Evolutionary conservation across 805 yeast species (phyloP).

Genomic region (Candida namnaoensis): DNA sequence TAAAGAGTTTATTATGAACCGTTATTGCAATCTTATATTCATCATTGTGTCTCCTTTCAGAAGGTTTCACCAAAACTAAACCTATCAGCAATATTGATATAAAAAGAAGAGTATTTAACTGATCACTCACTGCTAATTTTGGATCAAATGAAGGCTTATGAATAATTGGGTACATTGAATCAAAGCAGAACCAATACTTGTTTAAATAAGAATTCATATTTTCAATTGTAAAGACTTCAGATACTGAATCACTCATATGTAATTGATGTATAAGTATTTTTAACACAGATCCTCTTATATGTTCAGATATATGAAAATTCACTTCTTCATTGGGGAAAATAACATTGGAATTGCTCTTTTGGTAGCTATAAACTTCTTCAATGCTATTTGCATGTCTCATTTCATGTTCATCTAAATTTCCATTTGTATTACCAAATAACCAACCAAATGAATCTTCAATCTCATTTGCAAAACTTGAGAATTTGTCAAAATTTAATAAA

Average conservation of each 20-base stretch:
- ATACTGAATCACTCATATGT: background rate
- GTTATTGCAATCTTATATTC: conserved; percentile 7
- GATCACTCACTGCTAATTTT: background rate
- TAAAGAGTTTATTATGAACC: conserved; percentile 14
- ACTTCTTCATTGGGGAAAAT: conserved; percentile 1
- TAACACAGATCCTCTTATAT: background rate
- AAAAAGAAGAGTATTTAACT: conserved; percentile 6
- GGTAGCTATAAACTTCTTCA: background rate
- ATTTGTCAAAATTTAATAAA: conserved; percentile 3
- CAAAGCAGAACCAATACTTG: conserved; percentile 27
- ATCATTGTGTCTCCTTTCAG: background rate
- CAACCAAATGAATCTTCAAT: conserved; percentile 15
- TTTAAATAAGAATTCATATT: conserved; percentile 13
- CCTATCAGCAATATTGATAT: conserved; percentile 12
- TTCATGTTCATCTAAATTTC: background rate
- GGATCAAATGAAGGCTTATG: conserved; percentile 25
- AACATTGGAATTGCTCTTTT: background rate
- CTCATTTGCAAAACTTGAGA: conserved; percentile 10
- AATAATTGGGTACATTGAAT: conserved; percentile 28
- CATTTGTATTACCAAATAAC: conserved; percentile 17
- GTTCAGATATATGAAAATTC: background rate
- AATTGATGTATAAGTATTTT: background rate
- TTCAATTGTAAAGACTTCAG: conserved; percentile 1
- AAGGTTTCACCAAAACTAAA: conserved; percentile 12
- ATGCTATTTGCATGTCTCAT: background rate